Evolutionary conservation across 106 monocot genomes (phyloP).

Genomic region (Apostasia shenzhenica): DNA sequence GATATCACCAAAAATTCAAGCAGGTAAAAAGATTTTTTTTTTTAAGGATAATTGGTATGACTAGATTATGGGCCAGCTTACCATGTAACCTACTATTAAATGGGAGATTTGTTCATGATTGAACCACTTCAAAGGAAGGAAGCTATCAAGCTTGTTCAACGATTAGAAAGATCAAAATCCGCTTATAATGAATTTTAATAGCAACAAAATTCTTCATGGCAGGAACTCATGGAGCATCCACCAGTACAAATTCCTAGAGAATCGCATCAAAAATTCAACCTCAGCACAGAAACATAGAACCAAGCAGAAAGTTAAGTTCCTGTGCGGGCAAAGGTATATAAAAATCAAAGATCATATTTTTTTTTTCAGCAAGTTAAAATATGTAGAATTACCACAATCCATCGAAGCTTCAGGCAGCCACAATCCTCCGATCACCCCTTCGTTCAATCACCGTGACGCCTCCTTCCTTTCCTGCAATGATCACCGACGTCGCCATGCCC

Average conservation of each 20-base stretch:
- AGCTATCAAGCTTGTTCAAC: too few relatives aligned
- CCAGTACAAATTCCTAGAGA: background rate
- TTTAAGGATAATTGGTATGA: too few relatives aligned
- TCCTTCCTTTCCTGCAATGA: constrained; percentile 67
- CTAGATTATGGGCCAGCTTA: too few relatives aligned
- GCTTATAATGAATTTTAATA: too few relatives aligned
- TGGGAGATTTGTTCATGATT: too few relatives aligned
- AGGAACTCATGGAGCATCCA: background rate
- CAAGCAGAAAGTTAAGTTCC: background rate
- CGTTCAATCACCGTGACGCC: constrained; percentile 18
- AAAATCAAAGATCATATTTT: background rate
- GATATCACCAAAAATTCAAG: too few relatives aligned
- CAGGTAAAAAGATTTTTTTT: too few relatives aligned
- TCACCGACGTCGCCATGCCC: constrained; percentile 64
- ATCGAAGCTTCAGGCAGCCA: background rate
- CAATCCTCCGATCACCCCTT: background rate
- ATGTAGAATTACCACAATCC: background rate
- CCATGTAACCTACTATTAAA: too few relatives aligned
- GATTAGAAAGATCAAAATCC: too few relatives aligned
- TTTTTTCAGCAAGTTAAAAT: background rate
- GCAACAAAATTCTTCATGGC: background rate
- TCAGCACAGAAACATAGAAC: background rate
- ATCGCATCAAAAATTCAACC: background rate
- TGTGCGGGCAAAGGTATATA: too few relatives aligned
- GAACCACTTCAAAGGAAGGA: too few relatives aligned